Percentiles rank a stretch among this genome's conserved stretches.
These are phyloP conservation scores for Aspergillus hancockii DNA, from an alignment of 495 filamentous ascomycete species.

Conservation along the genomic window DNA sequence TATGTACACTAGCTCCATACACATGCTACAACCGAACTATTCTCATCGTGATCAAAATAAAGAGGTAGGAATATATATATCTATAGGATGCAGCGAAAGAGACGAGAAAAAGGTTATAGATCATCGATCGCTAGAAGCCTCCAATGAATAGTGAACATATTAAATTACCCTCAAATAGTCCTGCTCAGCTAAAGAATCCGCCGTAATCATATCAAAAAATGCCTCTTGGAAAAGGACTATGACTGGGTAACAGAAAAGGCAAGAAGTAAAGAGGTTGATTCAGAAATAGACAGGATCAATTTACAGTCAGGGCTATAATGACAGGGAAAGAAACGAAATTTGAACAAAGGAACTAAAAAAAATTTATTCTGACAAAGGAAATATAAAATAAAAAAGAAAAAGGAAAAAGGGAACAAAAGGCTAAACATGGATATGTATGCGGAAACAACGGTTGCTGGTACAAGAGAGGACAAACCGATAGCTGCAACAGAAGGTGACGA, in stretches of 20 bases:
- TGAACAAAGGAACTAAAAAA: constrained; percentile 31
- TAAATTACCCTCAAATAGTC: constrained; percentile 27
- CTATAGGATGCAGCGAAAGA: not conserved
- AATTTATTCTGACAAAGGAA: constrained; percentile 35
- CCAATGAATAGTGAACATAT: constrained; percentile 15
- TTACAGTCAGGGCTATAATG: constrained; percentile 47
- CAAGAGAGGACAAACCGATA: constrained; percentile 33
- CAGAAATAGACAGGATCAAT: constrained; percentile 28
- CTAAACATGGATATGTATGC: constrained; percentile 35
- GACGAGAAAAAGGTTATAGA: not conserved
- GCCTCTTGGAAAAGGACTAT: constrained; percentile 1
- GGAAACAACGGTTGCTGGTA: constrained; percentile 24
- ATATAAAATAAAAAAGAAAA: constrained; percentile 17
- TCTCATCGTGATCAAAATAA: not conserved
- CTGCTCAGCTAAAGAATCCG: constrained; percentile 7
- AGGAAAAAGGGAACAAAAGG: constrained; percentile 28
- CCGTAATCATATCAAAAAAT: constrained; percentile 7
- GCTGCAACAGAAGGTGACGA: constrained; percentile 42
- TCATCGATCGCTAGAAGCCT: not conserved
- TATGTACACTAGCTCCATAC: too few relatives aligned
- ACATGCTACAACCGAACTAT: too few relatives aligned
- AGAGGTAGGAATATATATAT: not conserved
- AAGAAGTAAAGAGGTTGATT: constrained; percentile 5
- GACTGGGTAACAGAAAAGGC: not conserved
- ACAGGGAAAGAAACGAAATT: constrained; percentile 37